These are phyloP conservation scores for Tetrahymena borealis DNA, from an alignment of 73 alveolate species.

Conservation along the genomic window DNA sequence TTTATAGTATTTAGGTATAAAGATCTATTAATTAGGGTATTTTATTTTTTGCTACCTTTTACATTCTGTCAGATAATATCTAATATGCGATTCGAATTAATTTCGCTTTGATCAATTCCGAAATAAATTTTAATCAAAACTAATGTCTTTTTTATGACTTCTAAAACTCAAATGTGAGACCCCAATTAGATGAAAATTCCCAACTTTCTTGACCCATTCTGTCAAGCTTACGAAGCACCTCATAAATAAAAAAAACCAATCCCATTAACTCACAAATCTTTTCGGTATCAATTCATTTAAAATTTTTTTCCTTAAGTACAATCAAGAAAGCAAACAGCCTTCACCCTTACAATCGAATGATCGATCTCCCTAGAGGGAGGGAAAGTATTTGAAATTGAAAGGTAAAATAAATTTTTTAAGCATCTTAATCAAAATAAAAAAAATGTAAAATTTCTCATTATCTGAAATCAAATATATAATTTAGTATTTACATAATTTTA, in stretches of 20 bases:
- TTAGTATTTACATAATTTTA: background rate
- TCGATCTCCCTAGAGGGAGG: too few species aligned
- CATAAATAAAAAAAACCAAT: background rate
- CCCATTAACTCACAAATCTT: background rate
- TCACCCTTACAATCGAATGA: background rate
- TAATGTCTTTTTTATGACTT: background rate
- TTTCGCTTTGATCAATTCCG: background rate
- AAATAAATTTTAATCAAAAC: background rate
- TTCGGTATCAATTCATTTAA: background rate
- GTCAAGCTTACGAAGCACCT: background rate
- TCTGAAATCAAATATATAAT: background rate
- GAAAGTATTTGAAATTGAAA: background rate
- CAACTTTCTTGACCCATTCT: background rate
- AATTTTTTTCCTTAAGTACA: background rate
- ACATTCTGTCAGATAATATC: background rate
- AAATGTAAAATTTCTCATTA: background rate
- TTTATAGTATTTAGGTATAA: too few species aligned
- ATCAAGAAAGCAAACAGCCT: background rate
- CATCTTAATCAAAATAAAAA: background rate
- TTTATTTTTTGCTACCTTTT: too few species aligned
- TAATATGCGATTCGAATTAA: background rate
- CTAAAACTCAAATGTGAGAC: background rate
- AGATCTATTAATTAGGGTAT: too few species aligned
- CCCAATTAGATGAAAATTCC: background rate
- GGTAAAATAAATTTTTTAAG: background rate